phyloP scores from a whole-genome alignment of 768 basidiomycete genomes.

The Leucosporidium yakuticum region DNA sequence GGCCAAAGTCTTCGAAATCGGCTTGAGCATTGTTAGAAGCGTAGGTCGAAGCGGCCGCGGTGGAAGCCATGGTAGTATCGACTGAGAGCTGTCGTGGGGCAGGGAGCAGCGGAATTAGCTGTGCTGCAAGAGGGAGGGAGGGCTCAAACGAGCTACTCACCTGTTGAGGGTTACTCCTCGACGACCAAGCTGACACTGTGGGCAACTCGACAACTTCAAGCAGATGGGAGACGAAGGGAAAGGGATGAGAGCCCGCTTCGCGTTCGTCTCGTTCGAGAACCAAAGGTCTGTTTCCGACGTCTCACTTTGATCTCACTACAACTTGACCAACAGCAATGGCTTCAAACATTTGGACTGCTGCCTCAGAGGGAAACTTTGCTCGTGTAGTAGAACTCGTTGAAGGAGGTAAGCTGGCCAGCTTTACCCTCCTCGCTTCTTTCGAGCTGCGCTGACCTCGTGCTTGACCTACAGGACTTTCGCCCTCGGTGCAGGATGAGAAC shows the following conservation, averaged over 20 bases:
- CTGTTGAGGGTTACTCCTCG: not conserved
- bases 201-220: no score
- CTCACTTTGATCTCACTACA: not conserved
- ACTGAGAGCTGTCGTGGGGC: no score
- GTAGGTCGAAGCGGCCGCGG: not conserved
- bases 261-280: no score
- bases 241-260: not conserved
- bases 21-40: not conserved
- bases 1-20: not conserved
- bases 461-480: not conserved
- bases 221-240: not conserved
- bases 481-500: constrained; percentile 7
- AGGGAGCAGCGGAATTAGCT: not conserved
- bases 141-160: not conserved
- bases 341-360: constrained; percentile 1
- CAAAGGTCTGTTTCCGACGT: not conserved
- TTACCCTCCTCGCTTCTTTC: not conserved
- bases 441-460: not conserved
- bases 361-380: not conserved
- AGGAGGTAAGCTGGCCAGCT: not conserved
- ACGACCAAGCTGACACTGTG: no score
- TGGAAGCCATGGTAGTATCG: no score
- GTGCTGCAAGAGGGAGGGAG: not conserved
- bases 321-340: not conserved
- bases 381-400: not conserved